Conservation (phyloP, 2,329 filamentous ascomycete species). For the Emericellopsis cladophorae region DNA sequence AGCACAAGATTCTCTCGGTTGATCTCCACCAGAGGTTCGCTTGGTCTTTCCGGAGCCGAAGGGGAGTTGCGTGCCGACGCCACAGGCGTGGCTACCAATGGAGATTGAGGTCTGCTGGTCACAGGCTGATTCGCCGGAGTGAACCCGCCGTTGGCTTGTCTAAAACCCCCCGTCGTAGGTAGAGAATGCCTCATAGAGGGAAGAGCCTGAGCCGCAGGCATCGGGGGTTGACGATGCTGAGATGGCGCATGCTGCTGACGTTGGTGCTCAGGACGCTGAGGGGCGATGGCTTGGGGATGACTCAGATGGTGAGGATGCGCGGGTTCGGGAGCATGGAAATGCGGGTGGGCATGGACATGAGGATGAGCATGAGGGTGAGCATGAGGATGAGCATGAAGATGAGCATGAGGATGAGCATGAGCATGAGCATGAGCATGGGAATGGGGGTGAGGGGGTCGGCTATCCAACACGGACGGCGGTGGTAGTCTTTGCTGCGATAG, state of each 20-base stretch:
- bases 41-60: not conserved
- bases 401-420: not conserved
- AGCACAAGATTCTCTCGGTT: conserved; percentile 30
- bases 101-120: not conserved
- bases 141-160: conserved; percentile 2
- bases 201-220: no score
- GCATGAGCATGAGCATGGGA: no score
- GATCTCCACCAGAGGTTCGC: conserved; percentile 22
- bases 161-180: conserved; percentile 1
- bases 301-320: no score
- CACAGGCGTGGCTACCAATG: not conserved
- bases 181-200: no score
- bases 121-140: not conserved
- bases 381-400: not conserved
- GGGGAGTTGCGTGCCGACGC: conserved; percentile 4
- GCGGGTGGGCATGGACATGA: no score
- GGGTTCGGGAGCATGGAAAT: no score
- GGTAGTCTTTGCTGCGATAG: not conserved
- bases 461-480: not conserved
- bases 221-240: not conserved
- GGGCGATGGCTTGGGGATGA: not conserved
- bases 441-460: not conserved
- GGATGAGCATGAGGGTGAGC: no score
- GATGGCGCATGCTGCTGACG: not conserved
- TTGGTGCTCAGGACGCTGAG: not conserved